These are phyloP conservation scores for Leptomonas pyrrhocoris DNA, from an alignment of 208 protist genomes.

Conservation along the genomic window DNA sequence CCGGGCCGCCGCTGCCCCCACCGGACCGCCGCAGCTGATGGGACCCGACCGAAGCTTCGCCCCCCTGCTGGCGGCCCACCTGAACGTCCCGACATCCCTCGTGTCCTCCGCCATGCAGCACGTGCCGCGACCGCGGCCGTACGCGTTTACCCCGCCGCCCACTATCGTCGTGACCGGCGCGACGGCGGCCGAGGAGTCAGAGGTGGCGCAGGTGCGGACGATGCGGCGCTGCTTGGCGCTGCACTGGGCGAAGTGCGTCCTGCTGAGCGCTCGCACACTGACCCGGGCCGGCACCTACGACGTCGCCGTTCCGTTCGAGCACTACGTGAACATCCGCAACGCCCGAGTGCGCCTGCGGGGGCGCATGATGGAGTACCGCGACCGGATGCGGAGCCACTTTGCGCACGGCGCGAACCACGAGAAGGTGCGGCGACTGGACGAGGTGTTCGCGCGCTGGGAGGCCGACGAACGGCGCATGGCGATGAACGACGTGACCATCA, in stretches of 20 bases:
- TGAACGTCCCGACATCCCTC: slow-evolving; percentile 13
- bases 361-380: slow-evolving; percentile 31
- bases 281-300: slow-evolving; percentile 36
- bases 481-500: slow-evolving; percentile 13
- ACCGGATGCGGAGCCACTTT: slow-evolving; percentile 16
- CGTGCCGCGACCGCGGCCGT: slow-evolving; percentile 10
- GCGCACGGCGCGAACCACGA: slow-evolving; percentile 5
- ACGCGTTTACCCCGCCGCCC: slow-evolving; percentile 33
- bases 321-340: slow-evolving; percentile 43
- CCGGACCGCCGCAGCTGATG: slow-evolving; percentile 9
- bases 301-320: slow-evolving; percentile 44
- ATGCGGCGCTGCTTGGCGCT: slow-evolving; percentile 48
- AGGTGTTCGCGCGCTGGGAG: slow-evolving; percentile 23
- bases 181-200: slow-evolving; percentile 32
- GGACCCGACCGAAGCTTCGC: slow-evolving; percentile 9
- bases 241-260: slow-evolving; percentile 59
- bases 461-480: slow-evolving; percentile 17
- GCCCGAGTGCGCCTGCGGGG: slow-evolving; percentile 34
- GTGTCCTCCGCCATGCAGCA: slow-evolving; percentile 13
- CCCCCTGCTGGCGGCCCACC: slow-evolving; percentile 15
- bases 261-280: slow-evolving; percentile 55
- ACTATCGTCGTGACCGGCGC: slow-evolving; percentile 40
- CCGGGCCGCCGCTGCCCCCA: too few species aligned
- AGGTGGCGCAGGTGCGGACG: slow-evolving; percentile 42
- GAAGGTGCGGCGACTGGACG: slow-evolving; percentile 13